These are phyloP conservation scores for Neofusicoccum umdonicola DNA, from an alignment of 2,329 filamentous ascomycete species.

Conservation along the genomic window DNA sequence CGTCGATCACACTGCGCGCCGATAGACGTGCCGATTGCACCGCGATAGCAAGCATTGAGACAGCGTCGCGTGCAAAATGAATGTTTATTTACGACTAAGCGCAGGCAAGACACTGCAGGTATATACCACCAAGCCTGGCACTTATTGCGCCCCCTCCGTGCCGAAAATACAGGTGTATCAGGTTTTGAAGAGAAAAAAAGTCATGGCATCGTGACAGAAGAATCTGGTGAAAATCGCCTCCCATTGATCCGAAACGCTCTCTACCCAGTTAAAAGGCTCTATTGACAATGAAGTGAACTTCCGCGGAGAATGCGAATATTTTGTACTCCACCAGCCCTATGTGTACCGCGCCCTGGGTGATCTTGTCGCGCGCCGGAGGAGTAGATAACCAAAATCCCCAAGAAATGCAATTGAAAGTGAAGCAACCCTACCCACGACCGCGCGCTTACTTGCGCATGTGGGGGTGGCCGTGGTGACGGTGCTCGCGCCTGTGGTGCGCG, in stretches of 20 bases:
- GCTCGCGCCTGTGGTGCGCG: constrained; percentile 30
- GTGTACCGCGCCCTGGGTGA: neutral
- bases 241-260: constrained; percentile 14
- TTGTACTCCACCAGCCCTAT: neutral
- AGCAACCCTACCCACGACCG: neutral
- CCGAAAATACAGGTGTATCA: constrained; percentile 1
- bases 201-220: constrained; percentile 16
- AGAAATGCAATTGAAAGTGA: neutral
- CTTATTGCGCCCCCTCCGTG: neutral
- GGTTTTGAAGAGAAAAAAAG: neutral
- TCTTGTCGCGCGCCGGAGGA: neutral
- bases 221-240: constrained; percentile 12
- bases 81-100: neutral
- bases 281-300: constrained; percentile 13
- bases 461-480: constrained; percentile 28
- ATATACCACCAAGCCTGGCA: constrained; percentile 9
- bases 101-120: neutral
- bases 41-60: neutral
- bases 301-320: neutral
- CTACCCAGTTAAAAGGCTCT: constrained; percentile 14
- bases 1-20: neutral
- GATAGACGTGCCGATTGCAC: constrained; percentile 1
- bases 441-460: constrained; percentile 15
- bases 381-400: neutral
- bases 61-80: neutral